These are phyloP conservation scores for Orbilia quercus DNA, from an alignment of 2,329 filamentous ascomycete genomes.

Conservation along the genomic window DNA sequence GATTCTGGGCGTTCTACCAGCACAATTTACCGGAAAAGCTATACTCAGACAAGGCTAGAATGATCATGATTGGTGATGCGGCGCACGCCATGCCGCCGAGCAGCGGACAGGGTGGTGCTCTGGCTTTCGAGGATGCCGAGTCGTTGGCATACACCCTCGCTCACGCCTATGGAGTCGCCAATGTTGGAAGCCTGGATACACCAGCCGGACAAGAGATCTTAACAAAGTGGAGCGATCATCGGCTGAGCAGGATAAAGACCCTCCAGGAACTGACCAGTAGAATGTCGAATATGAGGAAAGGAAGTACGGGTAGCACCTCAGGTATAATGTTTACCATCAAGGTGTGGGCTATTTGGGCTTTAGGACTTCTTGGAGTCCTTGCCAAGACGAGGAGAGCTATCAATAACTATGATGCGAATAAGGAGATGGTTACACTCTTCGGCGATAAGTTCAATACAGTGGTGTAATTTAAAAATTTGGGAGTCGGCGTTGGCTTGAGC, in stretches of 20 bases:
- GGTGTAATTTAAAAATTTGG: not conserved
- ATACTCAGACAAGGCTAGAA: constrained; percentile 28
- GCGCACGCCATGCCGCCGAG: constrained; percentile 70
- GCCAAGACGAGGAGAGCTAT: constrained; percentile 29
- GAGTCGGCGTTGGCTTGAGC: not conserved
- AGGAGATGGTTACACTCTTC: constrained; percentile 23
- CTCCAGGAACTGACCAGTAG: constrained; percentile 34
- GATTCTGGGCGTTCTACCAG: constrained; percentile 42
- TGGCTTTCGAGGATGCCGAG: constrained; percentile 70
- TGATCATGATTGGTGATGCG: constrained; percentile 69
- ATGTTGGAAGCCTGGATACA: not conserved
- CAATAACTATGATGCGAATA: constrained; percentile 39
- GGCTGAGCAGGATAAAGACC: constrained; percentile 23
- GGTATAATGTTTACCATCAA: constrained; percentile 41
- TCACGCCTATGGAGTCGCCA: not conserved
- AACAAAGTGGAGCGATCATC: constrained; percentile 35
- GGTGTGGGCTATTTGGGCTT: constrained; percentile 31
- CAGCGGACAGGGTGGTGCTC: constrained; percentile 69
- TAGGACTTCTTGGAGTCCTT: constrained; percentile 31
- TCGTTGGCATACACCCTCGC: constrained; percentile 62
- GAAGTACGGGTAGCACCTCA: constrained; percentile 14
- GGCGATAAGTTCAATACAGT: constrained; percentile 5
- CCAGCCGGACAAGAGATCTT: constrained; percentile 3
- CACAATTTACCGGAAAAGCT: constrained; percentile 47
- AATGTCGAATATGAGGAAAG: constrained; percentile 46